phyloP scores from a whole-genome alignment of 495 filamentous ascomycete species.

The Penicillium alfredii region DNA sequence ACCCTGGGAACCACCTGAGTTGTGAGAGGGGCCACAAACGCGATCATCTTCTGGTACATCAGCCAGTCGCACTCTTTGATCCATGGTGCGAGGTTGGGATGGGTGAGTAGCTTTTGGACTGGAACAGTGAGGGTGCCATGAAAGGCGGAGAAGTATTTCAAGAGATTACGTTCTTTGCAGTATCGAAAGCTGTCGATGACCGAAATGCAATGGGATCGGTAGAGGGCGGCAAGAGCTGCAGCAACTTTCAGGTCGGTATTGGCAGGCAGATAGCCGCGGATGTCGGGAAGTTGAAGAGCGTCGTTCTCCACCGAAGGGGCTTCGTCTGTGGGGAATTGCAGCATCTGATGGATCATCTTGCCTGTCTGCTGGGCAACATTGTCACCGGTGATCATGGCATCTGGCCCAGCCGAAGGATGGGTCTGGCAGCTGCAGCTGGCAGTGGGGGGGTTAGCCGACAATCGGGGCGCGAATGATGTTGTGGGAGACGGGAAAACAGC shows the following conservation, averaged over 20 bases:
- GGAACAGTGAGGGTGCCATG: slow-evolving; percentile 93
- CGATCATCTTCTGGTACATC: slow-evolving; percentile 95
- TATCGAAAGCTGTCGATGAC: slow-evolving; percentile 91
- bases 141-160: slow-evolving; percentile 92
- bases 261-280: slow-evolving; percentile 66
- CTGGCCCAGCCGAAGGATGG: slow-evolving; percentile 12
- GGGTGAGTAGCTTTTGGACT: slow-evolving; percentile 86
- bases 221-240: slow-evolving; percentile 74
- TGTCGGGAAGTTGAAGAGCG: slow-evolving; percentile 67
- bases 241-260: slow-evolving; percentile 77
- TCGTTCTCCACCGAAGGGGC: slow-evolving; percentile 54
- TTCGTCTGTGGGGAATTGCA: slow-evolving; percentile 57
- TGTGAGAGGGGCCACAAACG: slow-evolving; percentile 75
- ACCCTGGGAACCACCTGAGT: slow-evolving; percentile 81
- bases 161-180: slow-evolving; percentile 90
- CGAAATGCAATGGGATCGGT: slow-evolving; percentile 89
- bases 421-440: slow-evolving; percentile 29
- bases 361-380: slow-evolving; percentile 40
- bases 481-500: slow-evolving; percentile 64
- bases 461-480: slow-evolving; percentile 32
- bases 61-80: slow-evolving; percentile 91
- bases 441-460: slow-evolving; percentile 16
- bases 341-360: slow-evolving; percentile 57
- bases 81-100: slow-evolving; percentile 80
- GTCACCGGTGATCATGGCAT: slow-evolving; percentile 31